Base-by-base conservation (phyloP, 2,329 filamentous ascomycete genomes). In the Sordariomycetes sp. region DNA sequence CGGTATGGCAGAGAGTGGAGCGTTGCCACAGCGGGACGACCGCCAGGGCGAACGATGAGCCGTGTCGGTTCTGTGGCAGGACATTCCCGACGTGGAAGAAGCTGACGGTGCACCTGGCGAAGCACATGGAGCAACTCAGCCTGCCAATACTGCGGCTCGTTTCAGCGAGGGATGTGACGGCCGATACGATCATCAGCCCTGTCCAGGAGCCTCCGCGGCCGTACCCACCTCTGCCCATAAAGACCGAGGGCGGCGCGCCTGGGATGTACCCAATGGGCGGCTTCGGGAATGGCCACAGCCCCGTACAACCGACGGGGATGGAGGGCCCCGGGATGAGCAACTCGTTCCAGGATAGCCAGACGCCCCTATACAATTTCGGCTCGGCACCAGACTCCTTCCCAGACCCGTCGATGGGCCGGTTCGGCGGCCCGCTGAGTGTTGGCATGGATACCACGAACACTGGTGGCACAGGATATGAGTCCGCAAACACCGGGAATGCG, bases 61-160 rank as follows among this genome's bases (percentile, higher is more conserved):
- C 88, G 18, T 97, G 92, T 70, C 85, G 88, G 50, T 96, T 96
- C 74, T 96, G 92, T 67, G 87, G 87, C 60, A 91, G 87, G 70
- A 77, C 81, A 14, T 92, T 90, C 70, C 83, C 81, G 37, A 89
- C 84, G 46, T 96, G 90, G 90, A 96, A 96, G 78, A 95, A 95
- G 73, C 75, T 96, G 60, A 95, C 89, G 0, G 90, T 94, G n/a
- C 92, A 96, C 71, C 73, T 96, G 68, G 90, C 90, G 55, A 93
- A 93, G 70, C 92, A 97, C 69, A 94, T 97, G 90, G 90, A 96
- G 70, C 85, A 90, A 63, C 88, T 96, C 67, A 89, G 89, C 65
- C 81, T 96, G 67, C 91, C 92, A 0, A 82, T 96, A 35, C 76
- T 96, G 59, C 74, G 76, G 18, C 75, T 86, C 2, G 82, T 86